Base-by-base conservation (phyloP, 2,329 filamentous ascomycete genomes). In the Apiospora kogelbergensis region DNA sequence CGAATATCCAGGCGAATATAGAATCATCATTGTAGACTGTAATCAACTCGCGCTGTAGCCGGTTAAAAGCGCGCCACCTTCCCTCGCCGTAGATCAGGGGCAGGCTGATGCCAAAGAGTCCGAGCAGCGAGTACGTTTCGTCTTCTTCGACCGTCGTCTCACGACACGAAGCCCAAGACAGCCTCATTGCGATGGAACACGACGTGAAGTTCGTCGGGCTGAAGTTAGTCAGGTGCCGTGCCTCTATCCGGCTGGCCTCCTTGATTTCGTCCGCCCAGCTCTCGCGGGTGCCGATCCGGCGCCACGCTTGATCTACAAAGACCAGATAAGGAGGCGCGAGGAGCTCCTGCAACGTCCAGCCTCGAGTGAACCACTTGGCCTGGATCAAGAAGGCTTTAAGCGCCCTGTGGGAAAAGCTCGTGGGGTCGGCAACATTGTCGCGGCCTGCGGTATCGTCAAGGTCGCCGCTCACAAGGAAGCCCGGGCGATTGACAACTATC, bases 1-100 rank as follows among this genome's bases (percentile, higher is more conserved):
- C 22, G 2, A 48, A 48, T 7, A 26, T 24, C 46, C 46, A 48
- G 3, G 46, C 69, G 40, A 70, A 72, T 63, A 72, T 70, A 7
- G 70, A 69, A 40, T 70, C 69, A 37, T 72, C 71, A 11, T 71
- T 68, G 13, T 69, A 70, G 3, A 67, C 63, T 0, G 37, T 68
- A 15, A 71, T 69, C 30, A 78, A 74, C 64, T 77, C 75, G 20
- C 75, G 71, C 63, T 76, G 75, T 6, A 77, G 72, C 24, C 75
- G 66, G 26, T 70, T 67, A 64, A 76, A 76, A 10, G 76, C 74
- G 3, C 10, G 9, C 46, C 22, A 26, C 46, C 46, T n/a, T 24
- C 75, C 76, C 65, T 78, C 76, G n/a, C 76, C 76, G 46, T 78
- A 79, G 9, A 78, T 71, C 13, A 78, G 67, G 2, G 77, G 73